These are phyloP conservation scores for Diospyros lotus DNA, from an alignment of 148 eudicot genomes.

Conservation along the genomic window DNA sequence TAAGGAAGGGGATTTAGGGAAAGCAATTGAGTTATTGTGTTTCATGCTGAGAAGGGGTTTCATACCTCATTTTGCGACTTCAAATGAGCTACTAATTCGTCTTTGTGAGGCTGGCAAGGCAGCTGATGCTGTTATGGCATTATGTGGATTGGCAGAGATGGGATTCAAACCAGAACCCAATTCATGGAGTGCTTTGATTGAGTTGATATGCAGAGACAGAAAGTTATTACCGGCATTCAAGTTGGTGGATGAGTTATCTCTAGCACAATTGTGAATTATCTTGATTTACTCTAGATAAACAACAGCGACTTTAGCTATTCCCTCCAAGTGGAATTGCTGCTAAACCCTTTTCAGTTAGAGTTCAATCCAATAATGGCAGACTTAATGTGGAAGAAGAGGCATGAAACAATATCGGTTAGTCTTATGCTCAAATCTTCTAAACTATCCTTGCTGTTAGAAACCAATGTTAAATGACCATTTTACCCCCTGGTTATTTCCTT, in stretches of 20 bases:
- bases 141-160: slow-evolving; percentile 52
- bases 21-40: slow-evolving; percentile 53
- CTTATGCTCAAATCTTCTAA: too few species aligned
- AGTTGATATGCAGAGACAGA: slow-evolving; percentile 71
- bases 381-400: too few species aligned
- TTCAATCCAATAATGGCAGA: too few species aligned
- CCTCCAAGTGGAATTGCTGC: too few species aligned
- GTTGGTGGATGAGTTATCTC: slow-evolving; percentile 54
- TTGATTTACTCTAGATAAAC: background rate
- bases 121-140: slow-evolving; percentile 46
- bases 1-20: slow-evolving; percentile 51
- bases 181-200: slow-evolving; percentile 65
- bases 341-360: too few species aligned
- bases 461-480: too few species aligned
- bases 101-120: slow-evolving; percentile 64
- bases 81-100: slow-evolving; percentile 60
- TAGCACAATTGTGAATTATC: background rate
- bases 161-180: slow-evolving; percentile 74
- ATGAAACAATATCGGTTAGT: too few species aligned
- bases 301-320: background rate
- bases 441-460: too few species aligned
- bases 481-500: too few species aligned
- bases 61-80: slow-evolving; percentile 80
- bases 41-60: slow-evolving; percentile 80
- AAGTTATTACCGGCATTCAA: slow-evolving; percentile 64